Percentiles rank a stretch among this genome's conserved stretches.
Evolutionary conservation across 2,329 filamentous ascomycete genomes (phyloP).

Genomic region (Trichoderma atroviride): DNA sequence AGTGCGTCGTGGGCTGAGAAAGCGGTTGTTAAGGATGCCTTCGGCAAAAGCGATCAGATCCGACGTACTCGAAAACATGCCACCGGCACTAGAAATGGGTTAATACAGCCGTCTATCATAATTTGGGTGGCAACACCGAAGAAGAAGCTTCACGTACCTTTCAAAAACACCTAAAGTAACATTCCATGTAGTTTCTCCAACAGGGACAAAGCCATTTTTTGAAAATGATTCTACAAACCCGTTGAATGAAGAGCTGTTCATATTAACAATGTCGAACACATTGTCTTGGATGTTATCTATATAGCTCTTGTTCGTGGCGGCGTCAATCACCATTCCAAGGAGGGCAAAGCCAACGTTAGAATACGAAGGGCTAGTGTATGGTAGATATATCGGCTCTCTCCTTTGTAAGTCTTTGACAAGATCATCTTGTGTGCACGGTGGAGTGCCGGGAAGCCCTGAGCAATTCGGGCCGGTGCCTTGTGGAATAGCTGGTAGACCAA

Average conservation of each 20-base stretch:
- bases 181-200: slow-evolving; percentile 41
- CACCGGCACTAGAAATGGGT: slow-evolving; percentile 38
- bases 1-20: slow-evolving; percentile 45
- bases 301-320: slow-evolving; percentile 47
- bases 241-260: slow-evolving; percentile 25
- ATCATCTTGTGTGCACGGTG: slow-evolving; percentile 30
- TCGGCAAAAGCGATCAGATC: slow-evolving; percentile 48
- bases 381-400: slow-evolving; percentile 44
- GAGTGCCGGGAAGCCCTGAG: neutral
- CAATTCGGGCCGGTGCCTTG: neutral
- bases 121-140: accelerated
- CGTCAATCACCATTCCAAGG: slow-evolving; percentile 50
- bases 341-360: slow-evolving; percentile 52
- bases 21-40: slow-evolving; percentile 47
- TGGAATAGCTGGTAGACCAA: neutral
- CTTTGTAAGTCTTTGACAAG: slow-evolving; percentile 35
- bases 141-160: neutral
- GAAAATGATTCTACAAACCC: slow-evolving; percentile 36
- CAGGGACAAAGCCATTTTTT: slow-evolving; percentile 42
- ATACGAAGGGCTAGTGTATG: slow-evolving; percentile 51
- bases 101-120: neutral
- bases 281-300: slow-evolving; percentile 28
- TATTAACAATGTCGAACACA: neutral
- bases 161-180: slow-evolving; percentile 39
- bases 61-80: slow-evolving; percentile 45